A percentile compares a stretch with the other conserved stretches of the same genome.
Evolutionary conservation across 176 grass and related monocot genomes (phyloP).

Genomic region (Cocos nucifera): DNA sequence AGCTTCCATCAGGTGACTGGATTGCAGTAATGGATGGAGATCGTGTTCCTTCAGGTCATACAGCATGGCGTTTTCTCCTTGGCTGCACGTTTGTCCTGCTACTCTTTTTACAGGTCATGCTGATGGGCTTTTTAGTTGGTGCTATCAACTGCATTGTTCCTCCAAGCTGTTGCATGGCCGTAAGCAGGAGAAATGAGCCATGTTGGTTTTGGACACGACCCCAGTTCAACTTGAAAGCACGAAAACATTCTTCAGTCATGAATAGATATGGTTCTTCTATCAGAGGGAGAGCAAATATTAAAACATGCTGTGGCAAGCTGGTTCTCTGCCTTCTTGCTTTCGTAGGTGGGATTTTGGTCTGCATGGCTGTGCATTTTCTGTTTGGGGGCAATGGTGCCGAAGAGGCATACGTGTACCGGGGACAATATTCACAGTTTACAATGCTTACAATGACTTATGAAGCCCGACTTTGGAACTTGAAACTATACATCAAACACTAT

Average conservation of each 20-base stretch:
- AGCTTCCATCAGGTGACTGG: background rate
- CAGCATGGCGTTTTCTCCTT: conserved; percentile 42
- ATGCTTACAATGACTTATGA: conserved; percentile 97
- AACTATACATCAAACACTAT: conserved; percentile 85
- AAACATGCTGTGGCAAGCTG: conserved; percentile 52
- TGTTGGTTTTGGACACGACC: conserved; percentile 38
- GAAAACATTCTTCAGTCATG: conserved; percentile 42
- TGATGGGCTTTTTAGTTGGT: conserved; percentile 58
- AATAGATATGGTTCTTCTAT: conserved; percentile 47
- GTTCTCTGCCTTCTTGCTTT: conserved; percentile 58
- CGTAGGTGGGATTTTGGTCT: conserved; percentile 35
- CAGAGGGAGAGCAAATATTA: conserved; percentile 58
- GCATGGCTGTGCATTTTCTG: conserved; percentile 83
- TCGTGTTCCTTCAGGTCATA: conserved; percentile 2
- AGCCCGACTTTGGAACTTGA: conserved; percentile 91
- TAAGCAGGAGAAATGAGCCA: conserved; percentile 45
- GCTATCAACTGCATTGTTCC: conserved; percentile 41
- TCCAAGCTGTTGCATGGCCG: conserved; percentile 31
- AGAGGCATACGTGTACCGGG: conserved; percentile 61
- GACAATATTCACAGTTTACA: conserved; percentile 78
- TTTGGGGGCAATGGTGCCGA: conserved; percentile 65
- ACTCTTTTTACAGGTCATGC: conserved; percentile 36
- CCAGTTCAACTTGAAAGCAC: conserved; percentile 53
- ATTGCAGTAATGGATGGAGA: conserved; percentile 6
- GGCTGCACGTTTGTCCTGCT: conserved; percentile 46